Evolutionary conservation across 2,329 filamentous ascomycete species (phyloP).

Genomic region (Aspergillus hortae): DNA sequence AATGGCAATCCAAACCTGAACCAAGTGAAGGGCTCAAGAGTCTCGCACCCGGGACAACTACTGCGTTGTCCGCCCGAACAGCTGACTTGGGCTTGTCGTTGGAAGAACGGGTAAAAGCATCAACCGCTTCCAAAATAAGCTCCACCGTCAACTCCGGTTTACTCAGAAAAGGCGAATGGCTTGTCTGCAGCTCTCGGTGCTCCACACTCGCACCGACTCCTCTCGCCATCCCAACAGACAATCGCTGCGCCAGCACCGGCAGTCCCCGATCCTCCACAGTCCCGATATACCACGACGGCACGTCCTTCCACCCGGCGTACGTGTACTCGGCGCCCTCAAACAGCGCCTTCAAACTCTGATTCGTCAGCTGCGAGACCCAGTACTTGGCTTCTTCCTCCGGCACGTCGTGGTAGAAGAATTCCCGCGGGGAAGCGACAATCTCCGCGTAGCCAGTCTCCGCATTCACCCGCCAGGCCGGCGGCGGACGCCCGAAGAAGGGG

Average conservation of each 20-base stretch:
- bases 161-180: slow-evolving; percentile 52
- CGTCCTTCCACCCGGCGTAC: slow-evolving; percentile 49
- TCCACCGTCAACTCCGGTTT: slow-evolving; percentile 38
- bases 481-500: slow-evolving; percentile 39
- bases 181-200: slow-evolving; percentile 41
- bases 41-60: slow-evolving; percentile 6
- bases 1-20: slow-evolving; percentile 22
- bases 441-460: slow-evolving; percentile 41
- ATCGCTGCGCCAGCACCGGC: slow-evolving; percentile 39
- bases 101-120: slow-evolving; percentile 19
- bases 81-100: background rate
- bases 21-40: slow-evolving; percentile 19
- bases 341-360: slow-evolving; percentile 44
- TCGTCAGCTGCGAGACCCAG: slow-evolving; percentile 42
- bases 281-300: slow-evolving; percentile 47
- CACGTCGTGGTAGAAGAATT: slow-evolving; percentile 52
- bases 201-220: slow-evolving; percentile 35
- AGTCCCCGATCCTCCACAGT: slow-evolving; percentile 42
- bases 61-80: background rate
- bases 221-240: slow-evolving; percentile 38
- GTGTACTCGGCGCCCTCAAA: slow-evolving; percentile 43
- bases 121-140: slow-evolving; percentile 38
- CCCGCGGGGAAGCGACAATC: slow-evolving; percentile 32
- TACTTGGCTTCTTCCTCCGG: slow-evolving; percentile 40
- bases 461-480: slow-evolving; percentile 42